A percentile compares a stretch with the other conserved stretches of the same genome.
Evolutionary conservation across 805 yeast species (phyloP).

Genomic region (Zygotorulaspora chibaensis): DNA sequence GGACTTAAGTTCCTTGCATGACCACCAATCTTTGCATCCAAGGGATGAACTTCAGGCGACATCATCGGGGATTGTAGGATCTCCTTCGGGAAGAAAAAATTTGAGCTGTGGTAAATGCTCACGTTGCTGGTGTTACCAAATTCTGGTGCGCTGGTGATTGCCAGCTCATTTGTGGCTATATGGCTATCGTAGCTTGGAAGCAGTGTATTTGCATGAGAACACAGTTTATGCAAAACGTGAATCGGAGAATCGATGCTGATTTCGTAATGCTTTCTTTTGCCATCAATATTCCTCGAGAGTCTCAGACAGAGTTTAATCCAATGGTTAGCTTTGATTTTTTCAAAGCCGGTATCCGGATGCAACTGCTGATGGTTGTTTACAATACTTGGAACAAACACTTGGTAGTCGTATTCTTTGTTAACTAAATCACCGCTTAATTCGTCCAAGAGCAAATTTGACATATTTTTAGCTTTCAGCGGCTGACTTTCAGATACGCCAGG

Average conservation of each 20-base stretch:
- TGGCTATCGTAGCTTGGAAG: conserved; percentile 63
- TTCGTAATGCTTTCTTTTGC: conserved; percentile 85
- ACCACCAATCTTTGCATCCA: conserved; percentile 34
- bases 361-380: conserved; percentile 52
- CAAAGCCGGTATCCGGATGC: conserved; percentile 83
- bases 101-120: conserved; percentile 34
- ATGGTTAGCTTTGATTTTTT: conserved; percentile 82
- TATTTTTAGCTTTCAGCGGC: conserved; percentile 36
- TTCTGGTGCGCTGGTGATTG: conserved; percentile 13
- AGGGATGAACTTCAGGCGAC: conserved; percentile 51
- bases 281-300: conserved; percentile 61
- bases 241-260: conserved; percentile 93
- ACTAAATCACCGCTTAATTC: conserved; percentile 51
- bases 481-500: conserved; percentile 30
- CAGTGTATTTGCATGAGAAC: conserved; percentile 76
- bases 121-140: conserved; percentile 19
- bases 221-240: conserved; percentile 67
- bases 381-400: conserved; percentile 74
- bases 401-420: conserved; percentile 79
- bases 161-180: conserved; percentile 10
- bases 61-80: conserved; percentile 43
- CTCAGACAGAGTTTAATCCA: conserved; percentile 91
- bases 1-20: conserved; percentile 15
- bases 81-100: conserved; percentile 40
- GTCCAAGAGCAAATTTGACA: conserved; percentile 41